A percentile compares a stretch with the other conserved stretches of the same genome.
phyloP scores from a whole-genome alignment of 78 protist species.

The Salpingoeca rosetta region DNA sequence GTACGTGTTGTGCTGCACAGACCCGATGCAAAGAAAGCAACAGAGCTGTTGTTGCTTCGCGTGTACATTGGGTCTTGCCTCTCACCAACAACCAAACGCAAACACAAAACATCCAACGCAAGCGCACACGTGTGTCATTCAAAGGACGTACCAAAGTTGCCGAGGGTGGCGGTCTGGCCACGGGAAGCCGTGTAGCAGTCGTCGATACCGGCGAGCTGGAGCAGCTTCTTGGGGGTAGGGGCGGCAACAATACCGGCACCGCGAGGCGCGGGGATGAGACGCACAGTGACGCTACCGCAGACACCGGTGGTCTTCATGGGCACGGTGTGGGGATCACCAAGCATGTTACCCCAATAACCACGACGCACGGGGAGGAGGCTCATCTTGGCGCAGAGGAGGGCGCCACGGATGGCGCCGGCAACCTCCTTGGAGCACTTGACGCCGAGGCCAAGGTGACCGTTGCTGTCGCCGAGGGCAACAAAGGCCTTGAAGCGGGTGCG shows the following conservation, averaged over 20 bases:
- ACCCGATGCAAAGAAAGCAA: too few species aligned
- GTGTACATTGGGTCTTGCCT: too few species aligned
- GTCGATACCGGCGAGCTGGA: constrained; percentile 94
- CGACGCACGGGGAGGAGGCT: constrained; percentile 95
- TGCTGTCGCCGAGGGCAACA: constrained; percentile 75
- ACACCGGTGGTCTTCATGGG: constrained; percentile 98
- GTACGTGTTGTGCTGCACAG: too few species aligned
- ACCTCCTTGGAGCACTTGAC: constrained; percentile 97
- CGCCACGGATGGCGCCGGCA: constrained; percentile 98
- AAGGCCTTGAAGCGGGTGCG: constrained; percentile 96
- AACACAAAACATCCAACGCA: too few species aligned
- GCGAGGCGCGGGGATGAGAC: constrained; percentile 99
- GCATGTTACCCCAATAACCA: constrained; percentile 99
- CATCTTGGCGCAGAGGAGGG: constrained; percentile 92
- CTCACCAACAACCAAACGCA: too few species aligned
- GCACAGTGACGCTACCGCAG: constrained; percentile 96
- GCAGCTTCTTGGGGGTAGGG: constrained; percentile 89
- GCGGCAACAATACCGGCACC: constrained; percentile 99
- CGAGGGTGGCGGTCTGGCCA: constrained; percentile 96
- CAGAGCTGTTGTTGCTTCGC: too few species aligned
- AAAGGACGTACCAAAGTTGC: constrained; percentile 79
- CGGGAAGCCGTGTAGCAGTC: constrained; percentile 94
- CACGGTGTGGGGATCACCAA: constrained; percentile 99
- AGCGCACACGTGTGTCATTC: neutral
- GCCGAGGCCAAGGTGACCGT: constrained; percentile 99